These are phyloP conservation scores for Phyllosticta capitalensis DNA, from an alignment of 2,329 filamentous ascomycete genomes.

Conservation along the genomic window DNA sequence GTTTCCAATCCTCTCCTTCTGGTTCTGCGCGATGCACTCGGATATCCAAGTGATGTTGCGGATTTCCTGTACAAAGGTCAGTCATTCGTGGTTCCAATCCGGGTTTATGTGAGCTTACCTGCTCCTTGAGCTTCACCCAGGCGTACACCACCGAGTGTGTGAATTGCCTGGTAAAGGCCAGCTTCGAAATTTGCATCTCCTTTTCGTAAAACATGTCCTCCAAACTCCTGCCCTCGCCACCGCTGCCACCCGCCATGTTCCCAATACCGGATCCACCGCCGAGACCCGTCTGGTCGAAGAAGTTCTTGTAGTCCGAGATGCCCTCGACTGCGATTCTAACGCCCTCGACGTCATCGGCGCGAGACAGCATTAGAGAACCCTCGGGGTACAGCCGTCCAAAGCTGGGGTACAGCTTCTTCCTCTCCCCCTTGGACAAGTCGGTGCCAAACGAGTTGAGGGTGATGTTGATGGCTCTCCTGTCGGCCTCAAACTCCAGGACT, in stretches of 20 bases:
- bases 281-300: constrained; percentile 84
- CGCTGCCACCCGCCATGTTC: constrained; percentile 75
- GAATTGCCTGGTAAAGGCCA: constrained; percentile 92
- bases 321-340: constrained; percentile 90
- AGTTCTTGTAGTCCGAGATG: constrained; percentile 84
- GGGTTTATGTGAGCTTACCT: constrained; percentile 50
- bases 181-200: constrained; percentile 97
- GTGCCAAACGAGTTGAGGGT: constrained; percentile 98
- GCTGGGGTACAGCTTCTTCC: constrained; percentile 89
- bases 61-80: constrained; percentile 61
- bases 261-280: constrained; percentile 64
- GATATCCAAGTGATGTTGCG: constrained; percentile 99
- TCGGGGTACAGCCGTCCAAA: constrained; percentile 91
- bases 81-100: background rate
- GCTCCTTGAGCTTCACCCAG: constrained; percentile 95
- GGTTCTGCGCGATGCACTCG: constrained; percentile 98
- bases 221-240: constrained; percentile 74
- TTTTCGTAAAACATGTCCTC: constrained; percentile 99
- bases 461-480: constrained; percentile 95
- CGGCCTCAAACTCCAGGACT: constrained; percentile 92
- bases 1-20: constrained; percentile 97
- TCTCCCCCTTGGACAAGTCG: constrained; percentile 83
- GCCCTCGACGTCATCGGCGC: constrained; percentile 89
- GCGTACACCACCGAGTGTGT: constrained; percentile 91
- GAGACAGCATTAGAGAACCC: constrained; percentile 86